phyloP scores from a whole-genome alignment of 257 asterid genomes.

The Primulina eburnea region DNA sequence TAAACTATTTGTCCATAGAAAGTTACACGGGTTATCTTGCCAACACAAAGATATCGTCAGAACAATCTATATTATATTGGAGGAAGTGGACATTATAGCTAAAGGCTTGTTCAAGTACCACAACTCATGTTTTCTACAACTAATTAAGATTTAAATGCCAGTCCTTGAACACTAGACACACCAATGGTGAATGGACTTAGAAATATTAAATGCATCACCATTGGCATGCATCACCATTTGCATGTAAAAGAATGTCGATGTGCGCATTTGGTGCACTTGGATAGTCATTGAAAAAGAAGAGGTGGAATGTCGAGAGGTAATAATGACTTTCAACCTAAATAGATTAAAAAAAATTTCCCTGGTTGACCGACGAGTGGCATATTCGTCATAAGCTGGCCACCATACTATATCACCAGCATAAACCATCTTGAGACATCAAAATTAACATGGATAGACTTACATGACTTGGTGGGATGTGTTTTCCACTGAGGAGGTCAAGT shows the following conservation, averaged over 20 bases:
- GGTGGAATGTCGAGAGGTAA: neutral
- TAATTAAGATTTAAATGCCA: neutral
- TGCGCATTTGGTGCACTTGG: neutral
- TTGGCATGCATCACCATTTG: neutral
- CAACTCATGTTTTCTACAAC: neutral
- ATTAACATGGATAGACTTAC: constrained; percentile 15
- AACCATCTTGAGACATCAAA: neutral
- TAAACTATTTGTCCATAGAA: too few species aligned
- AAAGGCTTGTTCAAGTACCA: neutral
- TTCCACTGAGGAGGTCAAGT: constrained; percentile 46
- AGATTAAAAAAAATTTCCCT: neutral
- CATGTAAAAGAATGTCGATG: neutral
- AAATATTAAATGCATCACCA: neutral
- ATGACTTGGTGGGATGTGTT: constrained; percentile 43
- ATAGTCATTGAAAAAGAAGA: neutral
- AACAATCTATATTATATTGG: too few species aligned
- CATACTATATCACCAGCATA: neutral
- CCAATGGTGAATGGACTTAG: neutral
- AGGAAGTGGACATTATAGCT: neutral
- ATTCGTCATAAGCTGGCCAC: neutral
- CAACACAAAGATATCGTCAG: neutral
- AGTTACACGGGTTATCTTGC: neutral
- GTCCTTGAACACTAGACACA: neutral
- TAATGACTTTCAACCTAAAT: neutral
- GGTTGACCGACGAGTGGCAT: neutral